Conservation (phyloP, 306 rosid species). For the Rosa lucieae region DNA sequence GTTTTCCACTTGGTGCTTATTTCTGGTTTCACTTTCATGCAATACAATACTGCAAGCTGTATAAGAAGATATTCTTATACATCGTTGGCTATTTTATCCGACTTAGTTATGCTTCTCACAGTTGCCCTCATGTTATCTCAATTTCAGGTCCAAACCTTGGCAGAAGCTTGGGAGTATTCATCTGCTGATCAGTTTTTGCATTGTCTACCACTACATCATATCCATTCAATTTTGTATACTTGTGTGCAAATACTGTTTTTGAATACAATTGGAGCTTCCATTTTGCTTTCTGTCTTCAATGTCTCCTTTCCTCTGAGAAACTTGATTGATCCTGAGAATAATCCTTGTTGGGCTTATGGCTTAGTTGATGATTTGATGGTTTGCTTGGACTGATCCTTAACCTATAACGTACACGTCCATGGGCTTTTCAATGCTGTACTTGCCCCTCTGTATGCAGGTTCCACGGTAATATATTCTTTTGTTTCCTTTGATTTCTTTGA, state of each 20-base stretch:
- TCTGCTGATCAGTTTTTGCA: constrained; percentile 77
- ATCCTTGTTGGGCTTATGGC: not conserved
- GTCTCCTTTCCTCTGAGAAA: not conserved
- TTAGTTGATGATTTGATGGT: constrained; percentile 19
- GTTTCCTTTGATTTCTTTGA: not conserved
- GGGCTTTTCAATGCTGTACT: constrained; percentile 91
- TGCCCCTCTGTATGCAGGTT: constrained; percentile 86
- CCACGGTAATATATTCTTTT: constrained; percentile 58
- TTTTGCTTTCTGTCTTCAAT: not conserved
- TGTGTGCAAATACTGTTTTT: constrained; percentile 10
- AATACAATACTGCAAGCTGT: not conserved
- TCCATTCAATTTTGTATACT: constrained; percentile 45
- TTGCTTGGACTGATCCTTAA: constrained; percentile 50
- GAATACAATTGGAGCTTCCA: not conserved
- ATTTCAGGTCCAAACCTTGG: constrained; percentile 82
- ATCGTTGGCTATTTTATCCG: not conserved
- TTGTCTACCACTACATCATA: constrained; percentile 92
- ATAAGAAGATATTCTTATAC: not conserved
- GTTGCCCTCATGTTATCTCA: constrained; percentile 25
- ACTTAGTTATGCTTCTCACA: constrained; percentile 10
- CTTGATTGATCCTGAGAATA: not conserved
- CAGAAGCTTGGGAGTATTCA: constrained; percentile 88
- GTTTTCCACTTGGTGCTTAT: not conserved
- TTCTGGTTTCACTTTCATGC: constrained; percentile 5
- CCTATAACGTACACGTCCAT: constrained; percentile 70